Conservation (phyloP, 1,139 yeast genomes). For the Suhomyces guaymorum region DNA sequence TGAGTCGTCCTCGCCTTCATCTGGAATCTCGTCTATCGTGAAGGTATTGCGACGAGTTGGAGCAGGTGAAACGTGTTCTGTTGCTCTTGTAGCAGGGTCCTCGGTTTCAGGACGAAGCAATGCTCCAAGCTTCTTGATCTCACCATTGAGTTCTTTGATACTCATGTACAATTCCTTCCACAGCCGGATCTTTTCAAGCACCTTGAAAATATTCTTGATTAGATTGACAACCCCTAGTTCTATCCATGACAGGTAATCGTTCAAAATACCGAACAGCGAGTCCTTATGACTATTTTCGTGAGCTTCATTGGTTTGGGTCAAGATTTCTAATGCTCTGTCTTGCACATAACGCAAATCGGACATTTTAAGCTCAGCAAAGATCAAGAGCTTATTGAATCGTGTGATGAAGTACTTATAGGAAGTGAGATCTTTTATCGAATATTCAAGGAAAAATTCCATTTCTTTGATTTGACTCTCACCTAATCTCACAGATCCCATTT, state of each 20-base stretch:
- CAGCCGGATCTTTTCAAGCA: slow-evolving; percentile 39
- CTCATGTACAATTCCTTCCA: slow-evolving; percentile 53
- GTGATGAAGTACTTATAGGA: slow-evolving; percentile 32
- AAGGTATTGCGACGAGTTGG: slow-evolving; percentile 13
- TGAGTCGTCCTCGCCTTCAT: slow-evolving; percentile 14
- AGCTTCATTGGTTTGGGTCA: not conserved
- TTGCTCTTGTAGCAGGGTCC: slow-evolving; percentile 8
- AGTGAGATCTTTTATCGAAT: slow-evolving; percentile 50
- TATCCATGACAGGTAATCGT: slow-evolving; percentile 30
- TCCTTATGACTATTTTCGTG: slow-evolving; percentile 6
- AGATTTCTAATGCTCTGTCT: slow-evolving; percentile 17
- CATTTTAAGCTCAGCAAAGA: slow-evolving; percentile 46
- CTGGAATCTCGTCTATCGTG: slow-evolving; percentile 11
- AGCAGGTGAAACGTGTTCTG: too few relatives aligned
- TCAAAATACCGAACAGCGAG: slow-evolving; percentile 21
- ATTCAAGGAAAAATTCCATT: slow-evolving; percentile 57
- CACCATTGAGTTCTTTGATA: slow-evolving; percentile 33
- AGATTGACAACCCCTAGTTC: slow-evolving; percentile 39
- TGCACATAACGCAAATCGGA: slow-evolving; percentile 38
- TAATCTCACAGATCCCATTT: slow-evolving; percentile 27
- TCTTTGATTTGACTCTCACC: slow-evolving; percentile 39
- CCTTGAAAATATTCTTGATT: slow-evolving; percentile 35
- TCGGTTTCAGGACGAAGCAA: slow-evolving; percentile 9
- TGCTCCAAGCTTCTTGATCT: slow-evolving; percentile 30
- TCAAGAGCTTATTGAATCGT: slow-evolving; percentile 43